These are phyloP conservation scores for Talaromyces amestolkiae DNA, from an alignment of 2,329 filamentous ascomycete species.

Conservation along the genomic window DNA sequence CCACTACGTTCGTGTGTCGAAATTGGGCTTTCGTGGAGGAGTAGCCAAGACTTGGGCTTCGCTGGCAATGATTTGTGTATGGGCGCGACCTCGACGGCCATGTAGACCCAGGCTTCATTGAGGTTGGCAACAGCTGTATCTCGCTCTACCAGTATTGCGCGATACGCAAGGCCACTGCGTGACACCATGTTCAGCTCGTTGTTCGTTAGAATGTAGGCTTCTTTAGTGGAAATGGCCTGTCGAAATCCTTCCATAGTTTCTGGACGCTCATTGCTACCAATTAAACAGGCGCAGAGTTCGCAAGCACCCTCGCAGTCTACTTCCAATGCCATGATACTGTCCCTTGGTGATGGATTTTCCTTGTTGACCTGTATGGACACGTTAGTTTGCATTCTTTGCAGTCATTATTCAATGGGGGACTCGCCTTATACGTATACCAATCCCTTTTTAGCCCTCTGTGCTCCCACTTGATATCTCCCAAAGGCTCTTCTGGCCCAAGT, in stretches of 20 bases:
- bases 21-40: neutral
- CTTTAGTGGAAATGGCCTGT: neutral
- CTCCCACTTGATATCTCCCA: conserved; percentile 8
- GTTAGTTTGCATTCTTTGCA: neutral
- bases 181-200: neutral
- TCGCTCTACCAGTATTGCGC: conserved; percentile 1
- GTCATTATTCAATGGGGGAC: neutral
- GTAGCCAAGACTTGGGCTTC: neutral
- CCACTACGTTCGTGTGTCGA: neutral
- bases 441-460: neutral
- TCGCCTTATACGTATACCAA: conserved; percentile 7
- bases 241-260: neutral
- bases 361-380: neutral
- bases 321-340: neutral
- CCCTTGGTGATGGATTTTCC: neutral
- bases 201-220: neutral
- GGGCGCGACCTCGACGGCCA: neutral
- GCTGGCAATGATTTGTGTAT: neutral
- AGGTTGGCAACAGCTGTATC: neutral
- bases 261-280: neutral
- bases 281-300: neutral
- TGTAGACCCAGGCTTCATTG: conserved; percentile 7
- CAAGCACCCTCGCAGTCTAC: neutral
- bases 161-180: neutral
- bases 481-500: neutral